phyloP scores from a whole-genome alignment of 2,329 filamentous ascomycete genomes.

The Colletotrichum chrysophilum region DNA sequence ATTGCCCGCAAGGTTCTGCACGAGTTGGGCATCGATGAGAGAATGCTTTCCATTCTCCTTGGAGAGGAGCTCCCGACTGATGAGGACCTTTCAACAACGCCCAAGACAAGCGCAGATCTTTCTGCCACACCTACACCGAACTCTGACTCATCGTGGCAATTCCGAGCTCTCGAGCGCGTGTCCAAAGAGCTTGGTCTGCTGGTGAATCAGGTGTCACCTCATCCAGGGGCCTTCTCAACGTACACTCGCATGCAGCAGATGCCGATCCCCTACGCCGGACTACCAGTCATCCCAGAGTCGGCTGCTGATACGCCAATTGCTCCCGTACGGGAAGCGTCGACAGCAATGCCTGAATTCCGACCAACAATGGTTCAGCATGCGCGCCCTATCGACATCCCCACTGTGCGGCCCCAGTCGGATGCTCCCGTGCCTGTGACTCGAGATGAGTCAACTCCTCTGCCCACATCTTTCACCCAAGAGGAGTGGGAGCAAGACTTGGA shows the following conservation, averaged over 20 bases:
- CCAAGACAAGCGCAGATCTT: conserved; percentile 39
- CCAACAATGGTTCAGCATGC: conserved; percentile 48
- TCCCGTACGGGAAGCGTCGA: conserved; percentile 56
- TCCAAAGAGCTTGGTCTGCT: conserved; percentile 85
- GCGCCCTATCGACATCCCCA: conserved; percentile 41
- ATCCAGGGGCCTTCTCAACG: conserved; percentile 86
- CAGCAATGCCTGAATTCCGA: conserved; percentile 50
- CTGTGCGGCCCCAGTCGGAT: conserved; percentile 27
- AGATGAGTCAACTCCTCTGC: conserved; percentile 12
- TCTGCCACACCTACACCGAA: conserved; percentile 31
- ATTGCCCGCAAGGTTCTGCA: conserved; percentile 87
- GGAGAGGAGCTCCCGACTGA: conserved; percentile 74
- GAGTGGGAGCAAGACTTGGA: conserved; percentile 96
- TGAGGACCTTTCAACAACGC: conserved; percentile 52
- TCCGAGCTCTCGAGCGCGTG: conserved; percentile 81
- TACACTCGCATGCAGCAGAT: conserved; percentile 71
- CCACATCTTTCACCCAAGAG: conserved; percentile 63
- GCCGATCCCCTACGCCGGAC: conserved; percentile 78
- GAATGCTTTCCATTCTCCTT: conserved; percentile 82
- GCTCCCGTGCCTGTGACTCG: neutral
- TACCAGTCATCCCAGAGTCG: conserved; percentile 68
- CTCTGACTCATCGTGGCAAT: conserved; percentile 68
- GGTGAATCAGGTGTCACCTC: conserved; percentile 78
- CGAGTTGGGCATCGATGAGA: conserved; percentile 89
- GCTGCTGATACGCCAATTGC: conserved; percentile 31